Conservation (phyloP, 2,329 filamentous ascomycete species). For the Colletotrichum nymphaeae region DNA sequence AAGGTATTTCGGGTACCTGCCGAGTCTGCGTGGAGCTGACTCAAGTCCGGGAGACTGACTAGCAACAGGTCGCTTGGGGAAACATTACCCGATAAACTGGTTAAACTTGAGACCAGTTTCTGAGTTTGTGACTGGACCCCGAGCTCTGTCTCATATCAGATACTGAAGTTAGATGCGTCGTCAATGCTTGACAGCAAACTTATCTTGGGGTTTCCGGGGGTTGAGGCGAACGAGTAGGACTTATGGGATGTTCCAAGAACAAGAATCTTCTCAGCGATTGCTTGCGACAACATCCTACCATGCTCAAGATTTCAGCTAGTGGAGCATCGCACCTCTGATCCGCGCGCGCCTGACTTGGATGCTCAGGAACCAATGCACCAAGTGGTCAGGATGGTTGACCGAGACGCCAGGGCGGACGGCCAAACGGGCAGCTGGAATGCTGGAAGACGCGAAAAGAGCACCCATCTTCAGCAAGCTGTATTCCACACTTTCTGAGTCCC, state of each 20-base stretch:
- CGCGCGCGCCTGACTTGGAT: neutral
- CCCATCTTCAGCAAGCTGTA: neutral
- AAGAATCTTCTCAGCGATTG: neutral
- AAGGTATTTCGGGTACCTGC: neutral
- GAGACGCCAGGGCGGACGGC: neutral
- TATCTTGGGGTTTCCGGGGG: neutral
- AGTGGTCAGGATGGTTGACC: neutral
- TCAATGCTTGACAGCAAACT: neutral
- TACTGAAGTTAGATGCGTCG: neutral
- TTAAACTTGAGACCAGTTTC: slow-evolving; percentile 6
- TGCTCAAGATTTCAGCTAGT: neutral
- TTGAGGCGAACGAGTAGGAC: neutral
- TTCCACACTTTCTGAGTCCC: neutral
- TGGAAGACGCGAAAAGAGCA: neutral
- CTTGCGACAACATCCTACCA: neutral
- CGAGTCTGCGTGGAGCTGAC: neutral
- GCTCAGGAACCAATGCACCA: neutral
- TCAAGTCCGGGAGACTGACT: neutral
- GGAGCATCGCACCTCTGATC: neutral
- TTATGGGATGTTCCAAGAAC: neutral
- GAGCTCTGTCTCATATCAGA: neutral
- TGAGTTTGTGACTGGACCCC: neutral
- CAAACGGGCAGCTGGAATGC: neutral
- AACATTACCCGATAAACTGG: slow-evolving; percentile 2
- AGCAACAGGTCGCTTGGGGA: neutral